A percentile compares a stretch with the other conserved stretches of the same genome.
phyloP scores from a whole-genome alignment of 306 rosid genomes.

The Acacia crassicarpa region DNA sequence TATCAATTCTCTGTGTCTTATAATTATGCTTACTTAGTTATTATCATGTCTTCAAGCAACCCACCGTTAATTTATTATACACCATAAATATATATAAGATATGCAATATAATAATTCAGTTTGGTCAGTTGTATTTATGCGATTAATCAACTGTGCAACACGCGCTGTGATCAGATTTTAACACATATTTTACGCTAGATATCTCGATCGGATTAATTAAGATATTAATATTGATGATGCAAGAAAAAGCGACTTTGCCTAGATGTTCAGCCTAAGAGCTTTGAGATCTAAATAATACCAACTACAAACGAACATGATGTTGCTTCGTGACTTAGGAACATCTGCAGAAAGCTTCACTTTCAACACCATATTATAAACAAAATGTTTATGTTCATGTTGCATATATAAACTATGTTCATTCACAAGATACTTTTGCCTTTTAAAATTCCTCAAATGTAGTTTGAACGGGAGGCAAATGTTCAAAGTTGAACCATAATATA shows the following conservation, averaged over 20 bases:
- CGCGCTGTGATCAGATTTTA: constrained; percentile 22
- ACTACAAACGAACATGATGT: constrained; percentile 45
- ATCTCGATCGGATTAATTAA: neutral
- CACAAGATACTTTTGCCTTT: constrained; percentile 35
- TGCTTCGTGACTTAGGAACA: constrained; percentile 67
- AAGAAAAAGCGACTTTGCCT: constrained; percentile 36
- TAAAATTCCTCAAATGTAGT: constrained; percentile 58
- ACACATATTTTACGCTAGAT: constrained; percentile 24
- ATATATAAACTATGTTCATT: constrained; percentile 28
- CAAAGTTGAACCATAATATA: constrained; percentile 76
- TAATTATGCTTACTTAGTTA: neutral
- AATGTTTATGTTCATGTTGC: constrained; percentile 1
- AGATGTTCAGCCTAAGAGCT: constrained; percentile 39
- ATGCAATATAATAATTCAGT: neutral
- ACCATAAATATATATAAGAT: neutral
- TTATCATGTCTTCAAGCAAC: constrained; percentile 15
- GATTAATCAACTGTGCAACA: constrained; percentile 18
- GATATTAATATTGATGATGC: constrained; percentile 36
- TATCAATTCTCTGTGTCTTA: neutral
- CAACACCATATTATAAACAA: constrained; percentile 30
- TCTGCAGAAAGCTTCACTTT: constrained; percentile 49
- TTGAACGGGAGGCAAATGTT: constrained; percentile 87
- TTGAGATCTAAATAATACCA: constrained; percentile 28
- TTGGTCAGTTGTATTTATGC: neutral
- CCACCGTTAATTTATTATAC: neutral